Conservation (phyloP, 345 rosid species). For the Dovyalis caffra region DNA sequence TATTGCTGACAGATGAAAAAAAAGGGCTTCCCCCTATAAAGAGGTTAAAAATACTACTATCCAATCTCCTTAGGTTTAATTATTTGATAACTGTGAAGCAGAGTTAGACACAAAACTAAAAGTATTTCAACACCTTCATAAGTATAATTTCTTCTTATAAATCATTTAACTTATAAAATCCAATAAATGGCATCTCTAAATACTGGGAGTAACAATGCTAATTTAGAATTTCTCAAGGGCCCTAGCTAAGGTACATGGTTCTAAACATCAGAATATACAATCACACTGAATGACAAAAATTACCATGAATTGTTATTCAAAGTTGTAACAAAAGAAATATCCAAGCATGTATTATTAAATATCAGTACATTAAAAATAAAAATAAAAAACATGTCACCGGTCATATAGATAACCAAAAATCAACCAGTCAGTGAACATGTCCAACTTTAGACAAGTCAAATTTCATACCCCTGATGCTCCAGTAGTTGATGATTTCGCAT, state of each 20-base stretch:
- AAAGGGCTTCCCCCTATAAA: neutral
- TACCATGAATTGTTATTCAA: too few species aligned
- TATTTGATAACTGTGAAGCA: neutral
- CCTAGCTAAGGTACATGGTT: neutral
- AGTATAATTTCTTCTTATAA: neutral
- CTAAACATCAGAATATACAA: neutral
- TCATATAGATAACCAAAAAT: neutral
- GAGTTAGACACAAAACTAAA: neutral
- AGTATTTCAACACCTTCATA: neutral
- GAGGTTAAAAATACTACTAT: neutral
- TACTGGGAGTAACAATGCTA: neutral
- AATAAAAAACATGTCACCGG: neutral
- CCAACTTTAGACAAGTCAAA: neutral
- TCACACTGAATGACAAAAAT: neutral
- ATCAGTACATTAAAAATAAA: neutral
- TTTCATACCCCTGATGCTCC: neutral
- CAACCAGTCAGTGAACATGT: neutral
- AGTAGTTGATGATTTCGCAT: constrained; percentile 47
- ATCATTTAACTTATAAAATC: neutral
- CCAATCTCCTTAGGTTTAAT: neutral
- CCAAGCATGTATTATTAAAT: neutral
- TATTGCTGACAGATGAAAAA: neutral
- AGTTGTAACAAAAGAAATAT: neutral
- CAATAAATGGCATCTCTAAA: neutral
- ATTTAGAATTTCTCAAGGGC: neutral